Conservation (phyloP, 2,329 filamentous ascomycete genomes). For the Thielaviopsis cerberus region DNA sequence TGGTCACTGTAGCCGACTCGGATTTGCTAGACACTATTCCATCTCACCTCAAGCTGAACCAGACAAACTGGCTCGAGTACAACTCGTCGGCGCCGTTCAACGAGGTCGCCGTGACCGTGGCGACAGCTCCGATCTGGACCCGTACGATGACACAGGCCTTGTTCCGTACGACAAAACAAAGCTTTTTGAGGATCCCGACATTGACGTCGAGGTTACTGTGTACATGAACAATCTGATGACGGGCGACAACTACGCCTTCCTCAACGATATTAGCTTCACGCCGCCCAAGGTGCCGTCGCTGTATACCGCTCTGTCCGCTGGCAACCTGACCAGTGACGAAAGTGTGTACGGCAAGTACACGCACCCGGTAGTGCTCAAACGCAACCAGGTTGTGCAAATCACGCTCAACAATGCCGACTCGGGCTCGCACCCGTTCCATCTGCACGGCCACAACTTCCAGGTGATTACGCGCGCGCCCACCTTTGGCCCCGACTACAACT, state of each 20-base stretch:
- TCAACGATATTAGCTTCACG: slow-evolving; percentile 47
- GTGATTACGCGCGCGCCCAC: slow-evolving; percentile 18
- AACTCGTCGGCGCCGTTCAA: slow-evolving; percentile 15
- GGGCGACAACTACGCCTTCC: slow-evolving; percentile 36
- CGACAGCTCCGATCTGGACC: slow-evolving; percentile 29
- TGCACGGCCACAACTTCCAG: slow-evolving; percentile 45
- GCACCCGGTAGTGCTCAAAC: slow-evolving; percentile 33
- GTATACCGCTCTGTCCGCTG: slow-evolving; percentile 44
- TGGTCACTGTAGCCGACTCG: slow-evolving; percentile 16
- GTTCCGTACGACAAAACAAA: slow-evolving; percentile 33
- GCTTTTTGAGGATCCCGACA: slow-evolving; percentile 29
- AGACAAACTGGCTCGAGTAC: slow-evolving; percentile 21
- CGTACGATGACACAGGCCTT: slow-evolving; percentile 37
- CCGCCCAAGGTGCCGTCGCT: slow-evolving; percentile 47
- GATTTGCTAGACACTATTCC: slow-evolving; percentile 25
- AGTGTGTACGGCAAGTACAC: slow-evolving; percentile 32
- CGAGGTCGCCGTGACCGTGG: slow-evolving; percentile 14
- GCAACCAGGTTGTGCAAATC: slow-evolving; percentile 36
- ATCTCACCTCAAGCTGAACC: slow-evolving; percentile 28
- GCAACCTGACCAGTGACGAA: slow-evolving; percentile 26
- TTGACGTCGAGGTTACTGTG: slow-evolving; percentile 29
- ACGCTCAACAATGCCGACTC: slow-evolving; percentile 40
- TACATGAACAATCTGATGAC: slow-evolving; percentile 35
- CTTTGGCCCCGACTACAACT: slow-evolving; percentile 8
- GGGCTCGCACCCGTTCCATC: slow-evolving; percentile 43